Conservation (phyloP, 495 filamentous ascomycete species). For the Daldinia concentrica region DNA sequence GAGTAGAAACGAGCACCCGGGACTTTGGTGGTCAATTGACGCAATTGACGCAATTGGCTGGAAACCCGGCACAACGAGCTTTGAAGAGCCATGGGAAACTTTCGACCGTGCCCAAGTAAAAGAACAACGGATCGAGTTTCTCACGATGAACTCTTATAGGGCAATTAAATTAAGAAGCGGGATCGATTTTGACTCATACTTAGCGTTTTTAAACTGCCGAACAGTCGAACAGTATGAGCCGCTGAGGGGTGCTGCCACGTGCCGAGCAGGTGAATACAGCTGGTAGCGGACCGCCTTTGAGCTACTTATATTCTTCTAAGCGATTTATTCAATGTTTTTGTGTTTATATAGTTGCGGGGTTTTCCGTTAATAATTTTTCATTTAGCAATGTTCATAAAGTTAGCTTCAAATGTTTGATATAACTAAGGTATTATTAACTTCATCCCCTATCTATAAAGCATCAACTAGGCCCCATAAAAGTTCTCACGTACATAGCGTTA, state of each 20-base stretch:
- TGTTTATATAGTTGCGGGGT: no score
- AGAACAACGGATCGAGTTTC: constrained; percentile 27
- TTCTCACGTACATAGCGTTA: background rate
- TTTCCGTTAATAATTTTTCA: no score
- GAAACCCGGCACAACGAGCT: constrained; percentile 13
- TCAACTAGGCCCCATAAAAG: no score
- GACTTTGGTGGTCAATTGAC: constrained; percentile 23
- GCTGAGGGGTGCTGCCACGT: constrained; percentile 8
- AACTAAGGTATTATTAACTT: no score
- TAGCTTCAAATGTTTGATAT: no score
- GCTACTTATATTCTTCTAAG: background rate
- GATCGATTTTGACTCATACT: constrained; percentile 22
- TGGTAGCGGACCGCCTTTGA: background rate
- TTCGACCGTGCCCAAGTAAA: constrained; percentile 25
- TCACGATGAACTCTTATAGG: constrained; percentile 25
- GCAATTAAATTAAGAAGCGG: constrained; percentile 7
- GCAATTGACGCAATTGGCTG: constrained; percentile 30
- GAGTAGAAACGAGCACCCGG: constrained; percentile 61
- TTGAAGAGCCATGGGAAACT: constrained; percentile 36
- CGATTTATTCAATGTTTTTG: background rate
- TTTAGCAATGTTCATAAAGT: no score
- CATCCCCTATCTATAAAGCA: no score
- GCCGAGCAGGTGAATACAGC: background rate
- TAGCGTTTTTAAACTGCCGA: constrained; percentile 14
- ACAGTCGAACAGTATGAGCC: constrained; percentile 1